Evolutionary conservation across 352 stramenopile species (phyloP).

Genomic region (Pelagophyceae sp.): DNA sequence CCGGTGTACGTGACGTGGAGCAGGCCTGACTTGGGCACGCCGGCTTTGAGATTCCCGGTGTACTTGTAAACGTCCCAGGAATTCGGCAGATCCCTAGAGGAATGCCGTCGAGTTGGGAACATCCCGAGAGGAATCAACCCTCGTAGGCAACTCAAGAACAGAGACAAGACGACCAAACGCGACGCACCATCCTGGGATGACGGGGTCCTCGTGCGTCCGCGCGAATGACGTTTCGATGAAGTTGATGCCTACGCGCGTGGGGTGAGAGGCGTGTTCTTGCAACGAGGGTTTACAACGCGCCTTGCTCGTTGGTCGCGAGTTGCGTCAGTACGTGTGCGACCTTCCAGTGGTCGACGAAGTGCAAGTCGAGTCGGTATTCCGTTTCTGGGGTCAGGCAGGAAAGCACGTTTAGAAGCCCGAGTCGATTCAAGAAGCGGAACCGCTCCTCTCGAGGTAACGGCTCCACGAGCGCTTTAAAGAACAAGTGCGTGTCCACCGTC

Average conservation of each 20-base stretch:
- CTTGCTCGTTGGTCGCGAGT: conserved; percentile 5
- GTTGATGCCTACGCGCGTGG: too few relatives aligned
- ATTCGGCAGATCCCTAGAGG: not conserved
- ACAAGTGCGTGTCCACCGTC: not conserved
- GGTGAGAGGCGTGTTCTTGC: too few relatives aligned
- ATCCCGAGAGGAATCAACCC: not conserved
- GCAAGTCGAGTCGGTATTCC: not conserved
- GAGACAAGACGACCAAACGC: not conserved
- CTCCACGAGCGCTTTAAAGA: not conserved
- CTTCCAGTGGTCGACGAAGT: conserved; percentile 5
- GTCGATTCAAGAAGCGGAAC: not conserved
- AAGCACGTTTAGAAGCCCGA: conserved; percentile 4
- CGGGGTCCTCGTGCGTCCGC: not conserved
- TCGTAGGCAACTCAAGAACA: not conserved
- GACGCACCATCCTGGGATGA: not conserved
- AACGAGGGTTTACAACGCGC: too few relatives aligned
- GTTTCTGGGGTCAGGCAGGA: not conserved
- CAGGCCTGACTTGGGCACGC: not conserved
- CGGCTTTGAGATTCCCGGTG: not conserved
- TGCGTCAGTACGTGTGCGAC: not conserved
- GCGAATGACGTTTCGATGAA: not conserved
- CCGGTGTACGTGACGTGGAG: not conserved
- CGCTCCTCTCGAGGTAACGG: not conserved
- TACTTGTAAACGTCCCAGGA: not conserved
- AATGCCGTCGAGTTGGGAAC: not conserved